phyloP scores from a whole-genome alignment of 2,329 filamentous ascomycete genomes.

The Myriosclerotinia curreyana region DNA sequence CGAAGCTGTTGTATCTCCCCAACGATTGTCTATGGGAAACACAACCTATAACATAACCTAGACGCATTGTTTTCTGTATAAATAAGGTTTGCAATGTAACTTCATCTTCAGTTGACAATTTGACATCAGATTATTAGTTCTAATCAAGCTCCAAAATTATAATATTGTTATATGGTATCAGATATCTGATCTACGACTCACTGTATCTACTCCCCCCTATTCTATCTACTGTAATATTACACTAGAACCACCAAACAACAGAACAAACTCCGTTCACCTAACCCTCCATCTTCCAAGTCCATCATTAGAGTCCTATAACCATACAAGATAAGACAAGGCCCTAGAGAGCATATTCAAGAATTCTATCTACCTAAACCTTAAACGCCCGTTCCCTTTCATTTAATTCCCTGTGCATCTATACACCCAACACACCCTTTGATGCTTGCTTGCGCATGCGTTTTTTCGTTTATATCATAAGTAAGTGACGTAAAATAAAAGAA shows the following conservation, averaged over 20 bases:
- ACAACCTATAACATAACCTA: too few species aligned
- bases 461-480: conserved; percentile 13
- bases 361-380: background rate
- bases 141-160: too few species aligned
- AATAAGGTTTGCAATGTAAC: too few species aligned
- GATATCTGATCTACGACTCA: too few species aligned
- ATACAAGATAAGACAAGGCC: background rate
- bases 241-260: background rate
- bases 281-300: background rate
- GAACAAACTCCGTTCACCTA: background rate
- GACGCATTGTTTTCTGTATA: too few species aligned
- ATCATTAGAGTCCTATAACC: too few species aligned
- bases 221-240: background rate
- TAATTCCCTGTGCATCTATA: background rate
- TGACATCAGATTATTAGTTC: too few species aligned
- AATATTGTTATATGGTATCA: too few species aligned
- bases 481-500: background rate
- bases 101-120: too few species aligned
- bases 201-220: too few species aligned
- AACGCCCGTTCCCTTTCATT: background rate
- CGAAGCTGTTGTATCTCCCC: too few species aligned
- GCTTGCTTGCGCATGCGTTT: conserved; percentile 8
- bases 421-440: background rate
- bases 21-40: too few species aligned
- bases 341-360: conserved; percentile 12